These are phyloP conservation scores for Trypanosoma avium DNA, from an alignment of 208 protist genomes.

Conservation along the genomic window DNA sequence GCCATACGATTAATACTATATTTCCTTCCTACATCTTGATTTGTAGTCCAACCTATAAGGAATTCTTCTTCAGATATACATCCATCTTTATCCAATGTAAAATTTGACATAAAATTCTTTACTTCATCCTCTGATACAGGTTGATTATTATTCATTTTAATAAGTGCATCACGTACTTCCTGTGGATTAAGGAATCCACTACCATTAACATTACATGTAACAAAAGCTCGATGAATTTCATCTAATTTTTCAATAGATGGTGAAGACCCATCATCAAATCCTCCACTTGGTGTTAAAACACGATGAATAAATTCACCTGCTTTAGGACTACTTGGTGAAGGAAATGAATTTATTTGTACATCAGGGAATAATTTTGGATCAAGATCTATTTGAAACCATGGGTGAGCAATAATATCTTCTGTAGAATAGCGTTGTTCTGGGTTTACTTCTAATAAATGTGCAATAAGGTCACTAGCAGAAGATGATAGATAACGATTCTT, in stretches of 20 bases:
- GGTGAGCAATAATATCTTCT: conserved; percentile 70
- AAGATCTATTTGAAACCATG: conserved; percentile 82
- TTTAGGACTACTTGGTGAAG: conserved; percentile 34
- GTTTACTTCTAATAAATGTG: conserved; percentile 65
- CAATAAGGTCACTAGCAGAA: conserved; percentile 73
- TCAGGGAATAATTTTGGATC: conserved; percentile 65
- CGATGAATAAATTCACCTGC: conserved; percentile 66
- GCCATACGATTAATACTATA: conserved; percentile 76
- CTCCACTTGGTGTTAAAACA: conserved; percentile 47
- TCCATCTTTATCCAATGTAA: conserved; percentile 65
- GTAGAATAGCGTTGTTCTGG: conserved; percentile 66
- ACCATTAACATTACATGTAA: conserved; percentile 72
- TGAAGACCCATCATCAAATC: conserved; percentile 25
- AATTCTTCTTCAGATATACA: conserved; percentile 89
- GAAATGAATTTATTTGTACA: conserved; percentile 4
- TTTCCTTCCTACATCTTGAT: conserved; percentile 78
- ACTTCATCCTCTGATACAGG: conserved; percentile 73
- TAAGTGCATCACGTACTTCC: conserved; percentile 87
- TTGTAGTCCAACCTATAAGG: conserved; percentile 73
- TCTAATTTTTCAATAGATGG: conserved; percentile 39
- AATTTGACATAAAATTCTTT: conserved; percentile 77
- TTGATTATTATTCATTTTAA: conserved; percentile 79
- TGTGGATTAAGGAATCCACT: conserved; percentile 74
- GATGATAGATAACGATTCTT: conserved; percentile 75
- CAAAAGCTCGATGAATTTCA: conserved; percentile 76